Evolutionary conservation across 257 asterid genomes (phyloP), one percentile per base, ranked within the genome.

Genomic region (Osmanthus fragrans): DNA sequence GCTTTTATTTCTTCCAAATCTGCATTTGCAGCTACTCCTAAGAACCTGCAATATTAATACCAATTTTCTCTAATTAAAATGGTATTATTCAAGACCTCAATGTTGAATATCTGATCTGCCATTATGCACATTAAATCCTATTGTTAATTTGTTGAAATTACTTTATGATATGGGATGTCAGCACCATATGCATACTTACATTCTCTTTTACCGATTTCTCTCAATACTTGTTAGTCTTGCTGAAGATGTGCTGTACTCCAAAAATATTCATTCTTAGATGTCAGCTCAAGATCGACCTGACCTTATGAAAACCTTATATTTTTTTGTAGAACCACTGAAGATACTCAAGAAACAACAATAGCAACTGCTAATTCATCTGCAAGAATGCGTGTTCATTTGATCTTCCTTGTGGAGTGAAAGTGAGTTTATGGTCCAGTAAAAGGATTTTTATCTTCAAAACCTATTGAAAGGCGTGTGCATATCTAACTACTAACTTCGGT

Each of bases 1-100:
- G 92, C 86, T 87, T 92, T 94, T 64, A 94, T 92, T 75, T 94
- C 97, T 75, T 94, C 98, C 30, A 87, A 30, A 64, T 94, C 97
- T 69, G 98, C 93, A 60, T 74, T 88, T 72, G 89, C 90, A 56
- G 94, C 75, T 76, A 92, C 90, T 60, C 97, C 97, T 73, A 92
- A 71, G 84, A 94, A 92, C 88, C 97, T 94, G 92, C 33, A 27
- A 27, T 3, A 70, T 80, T n/a, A 40, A 40, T 42, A 40, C n/a
- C 51, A 16, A 42, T 2, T 11, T 42, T 42, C 12, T 42, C 51
- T 42, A 42, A 42, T 42, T 42, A 42, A 42, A 42, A 42, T 42
- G 51, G 51, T 42, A 42, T 39, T 39, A 11, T 11, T 39, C 13
- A 39, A 39, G 45, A 2, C 51, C 51, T 42, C 51, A 42, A 42